Evolutionary conservation across 2,329 filamentous ascomycete species (phyloP), one percentile per base, ranked within the genome.

Genomic region (Penicillium occitanis): DNA sequence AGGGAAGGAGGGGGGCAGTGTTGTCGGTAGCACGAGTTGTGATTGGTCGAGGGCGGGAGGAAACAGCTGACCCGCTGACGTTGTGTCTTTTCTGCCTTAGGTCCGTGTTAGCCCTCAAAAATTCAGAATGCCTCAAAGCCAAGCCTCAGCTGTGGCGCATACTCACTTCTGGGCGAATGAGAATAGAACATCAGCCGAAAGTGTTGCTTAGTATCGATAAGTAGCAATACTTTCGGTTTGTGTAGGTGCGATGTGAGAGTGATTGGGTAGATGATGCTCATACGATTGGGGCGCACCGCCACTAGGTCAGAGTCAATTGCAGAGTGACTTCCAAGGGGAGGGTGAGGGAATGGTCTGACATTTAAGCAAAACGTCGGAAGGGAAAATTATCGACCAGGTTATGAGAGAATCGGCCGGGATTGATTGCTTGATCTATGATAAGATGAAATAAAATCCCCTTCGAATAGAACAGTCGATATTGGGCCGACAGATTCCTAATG

Each of bases 71-170:
- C 63, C 63, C 63, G 40, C 50, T 55, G 48, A 44, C 28, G 50
- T 64, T 55, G 40, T 35, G 25, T 50, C 22, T 64, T 64, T 19
- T 33, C 40, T 58, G 40, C 62, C 53, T 46, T 57, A 44, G 50
- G 57, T 40, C 53, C 17, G 8, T 57, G 13, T 37, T 22, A 35
- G n/a, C 46, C 42, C 44, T 64, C 25, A 25, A 25, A 25, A 25
- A 25, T 25, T 25, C n/a, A 37, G 53, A 37, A 57, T 57, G 33
- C 33, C 33, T 40, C 53, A 37, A 57, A 40, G 53, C 53, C 61
- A 63, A 63, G 61, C 61, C 51, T 64, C 51, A 58, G 28, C 53
- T 58, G 62, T 64, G 51, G 62, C 62, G 58, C 33, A 42, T 22
- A 28, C 30, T 28, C 35, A 37, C 25, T 63, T 33, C 5, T 51